phyloP scores from a whole-genome alignment of 768 basidiomycete genomes.

The Epithele typhae region DNA sequence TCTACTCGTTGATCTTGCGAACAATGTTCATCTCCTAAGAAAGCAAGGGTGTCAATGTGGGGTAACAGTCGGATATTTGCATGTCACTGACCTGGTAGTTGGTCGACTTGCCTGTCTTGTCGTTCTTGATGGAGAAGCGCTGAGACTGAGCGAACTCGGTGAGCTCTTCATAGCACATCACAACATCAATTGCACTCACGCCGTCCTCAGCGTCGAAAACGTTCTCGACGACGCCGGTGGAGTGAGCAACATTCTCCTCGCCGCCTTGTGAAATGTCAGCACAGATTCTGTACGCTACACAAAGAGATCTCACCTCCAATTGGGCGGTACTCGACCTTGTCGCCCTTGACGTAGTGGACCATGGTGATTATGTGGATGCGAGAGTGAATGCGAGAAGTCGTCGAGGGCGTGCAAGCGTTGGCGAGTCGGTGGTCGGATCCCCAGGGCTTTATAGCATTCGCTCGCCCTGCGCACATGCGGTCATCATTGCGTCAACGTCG shows the following conservation, averaged over 20 bases:
- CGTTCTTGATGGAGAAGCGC: constrained; percentile 37
- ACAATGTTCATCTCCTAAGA: constrained; percentile 36
- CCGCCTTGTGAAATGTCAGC: no score
- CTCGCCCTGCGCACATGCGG: background rate
- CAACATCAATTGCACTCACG: constrained; percentile 20
- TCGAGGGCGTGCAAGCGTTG: background rate
- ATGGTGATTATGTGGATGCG: background rate
- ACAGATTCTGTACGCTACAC: no score
- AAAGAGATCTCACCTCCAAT: constrained; percentile 29
- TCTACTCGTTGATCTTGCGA: constrained; percentile 15
- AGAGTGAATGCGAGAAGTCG: background rate
- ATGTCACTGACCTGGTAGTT: constrained; percentile 29
- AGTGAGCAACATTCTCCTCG: constrained; percentile 36
- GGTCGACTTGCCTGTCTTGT: constrained; percentile 39
- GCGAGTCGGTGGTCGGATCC: background rate
- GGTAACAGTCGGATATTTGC: no score
- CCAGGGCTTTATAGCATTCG: background rate
- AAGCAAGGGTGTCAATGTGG: background rate
- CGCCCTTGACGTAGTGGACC: constrained; percentile 25
- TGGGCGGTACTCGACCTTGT: constrained; percentile 41
- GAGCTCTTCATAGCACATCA: background rate
- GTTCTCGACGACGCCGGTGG: constrained; percentile 31
- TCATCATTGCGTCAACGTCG: constrained; percentile 6
- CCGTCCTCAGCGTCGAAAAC: constrained; percentile 28
- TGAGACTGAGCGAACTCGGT: constrained; percentile 20